Evolutionary conservation across 1,139 yeast species (phyloP).

Genomic region (Zygosaccharomyces sapae): DNA sequence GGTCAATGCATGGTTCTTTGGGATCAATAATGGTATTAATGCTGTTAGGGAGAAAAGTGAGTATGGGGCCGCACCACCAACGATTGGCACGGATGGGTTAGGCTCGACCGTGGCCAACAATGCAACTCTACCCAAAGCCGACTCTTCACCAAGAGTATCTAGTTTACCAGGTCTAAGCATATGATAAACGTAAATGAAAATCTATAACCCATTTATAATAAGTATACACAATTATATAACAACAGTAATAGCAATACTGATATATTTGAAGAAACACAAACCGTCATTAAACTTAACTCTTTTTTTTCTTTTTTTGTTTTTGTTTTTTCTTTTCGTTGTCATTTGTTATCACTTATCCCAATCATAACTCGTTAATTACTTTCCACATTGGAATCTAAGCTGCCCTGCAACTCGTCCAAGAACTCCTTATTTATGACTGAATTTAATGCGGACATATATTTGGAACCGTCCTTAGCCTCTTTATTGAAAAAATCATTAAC

Average conservation of each 20-base stretch:
- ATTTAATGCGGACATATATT: slow-evolving; percentile 12
- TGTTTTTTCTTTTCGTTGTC: not conserved
- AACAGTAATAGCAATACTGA: not conserved
- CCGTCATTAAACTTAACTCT: too few relatives aligned
- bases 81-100: slow-evolving; percentile 12
- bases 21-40: slow-evolving; percentile 61
- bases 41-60: slow-evolving; percentile 42
- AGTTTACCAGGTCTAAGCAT: slow-evolving; percentile 19
- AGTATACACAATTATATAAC: slow-evolving; percentile 5
- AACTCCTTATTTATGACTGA: slow-evolving; percentile 13
- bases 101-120: slow-evolving; percentile 6
- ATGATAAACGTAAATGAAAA: slow-evolving; percentile 6
- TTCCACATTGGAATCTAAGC: slow-evolving; percentile 11
- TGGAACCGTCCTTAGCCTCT: slow-evolving; percentile 10
- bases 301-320: too few relatives aligned
- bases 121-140: slow-evolving; percentile 13
- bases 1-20: slow-evolving; percentile 69
- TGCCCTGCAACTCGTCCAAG: slow-evolving; percentile 13
- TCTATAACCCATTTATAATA: slow-evolving; percentile 7
- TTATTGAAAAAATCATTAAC: slow-evolving; percentile 23
- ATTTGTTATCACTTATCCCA: not conserved
- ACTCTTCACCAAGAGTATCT: slow-evolving; percentile 10
- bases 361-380: slow-evolving; percentile 4
- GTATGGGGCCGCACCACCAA: slow-evolving; percentile 36
- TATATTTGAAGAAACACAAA: too few relatives aligned